Evolutionary conservation across 1,284 basidiomycete genomes (phyloP).

Genomic region (Sanguinoderma infundibulare): DNA sequence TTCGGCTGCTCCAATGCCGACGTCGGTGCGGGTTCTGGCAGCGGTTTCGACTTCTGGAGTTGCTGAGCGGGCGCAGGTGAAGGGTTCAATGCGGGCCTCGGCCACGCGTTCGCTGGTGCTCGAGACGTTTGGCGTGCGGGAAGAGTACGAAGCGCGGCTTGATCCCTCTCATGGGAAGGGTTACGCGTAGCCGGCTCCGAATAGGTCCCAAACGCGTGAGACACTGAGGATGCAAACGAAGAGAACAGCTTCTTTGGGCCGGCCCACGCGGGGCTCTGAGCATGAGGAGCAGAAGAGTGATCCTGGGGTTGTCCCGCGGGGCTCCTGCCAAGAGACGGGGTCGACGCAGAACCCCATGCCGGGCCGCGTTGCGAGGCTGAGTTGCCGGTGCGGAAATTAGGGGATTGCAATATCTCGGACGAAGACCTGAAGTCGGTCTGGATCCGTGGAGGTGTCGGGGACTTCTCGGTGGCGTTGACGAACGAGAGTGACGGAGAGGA

Average conservation of each 20-base stretch:
- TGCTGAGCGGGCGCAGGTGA: background rate
- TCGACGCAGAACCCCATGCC: background rate
- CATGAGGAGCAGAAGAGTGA: background rate
- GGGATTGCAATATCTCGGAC: background rate
- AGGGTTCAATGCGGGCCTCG: background rate
- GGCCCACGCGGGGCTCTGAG: background rate
- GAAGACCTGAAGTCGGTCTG: background rate
- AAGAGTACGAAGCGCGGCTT: background rate
- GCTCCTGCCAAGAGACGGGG: background rate
- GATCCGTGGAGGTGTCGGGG: background rate
- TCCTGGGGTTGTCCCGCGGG: no score
- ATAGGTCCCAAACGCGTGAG: background rate
- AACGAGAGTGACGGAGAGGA: background rate
- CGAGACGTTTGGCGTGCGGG: no score
- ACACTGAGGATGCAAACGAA: background rate
- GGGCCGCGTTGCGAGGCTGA: background rate
- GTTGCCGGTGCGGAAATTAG: background rate
- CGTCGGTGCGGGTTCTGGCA: no score
- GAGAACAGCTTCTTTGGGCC: background rate
- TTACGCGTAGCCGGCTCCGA: background rate
- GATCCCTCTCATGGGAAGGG: slow-evolving; percentile 4
- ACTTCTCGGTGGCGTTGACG: background rate
- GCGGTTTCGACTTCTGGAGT: no score
- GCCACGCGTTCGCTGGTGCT: background rate
- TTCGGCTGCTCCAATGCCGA: background rate